phyloP scores from a whole-genome alignment of 106 monocot genomes.

The Dioscorea dumetorum region DNA sequence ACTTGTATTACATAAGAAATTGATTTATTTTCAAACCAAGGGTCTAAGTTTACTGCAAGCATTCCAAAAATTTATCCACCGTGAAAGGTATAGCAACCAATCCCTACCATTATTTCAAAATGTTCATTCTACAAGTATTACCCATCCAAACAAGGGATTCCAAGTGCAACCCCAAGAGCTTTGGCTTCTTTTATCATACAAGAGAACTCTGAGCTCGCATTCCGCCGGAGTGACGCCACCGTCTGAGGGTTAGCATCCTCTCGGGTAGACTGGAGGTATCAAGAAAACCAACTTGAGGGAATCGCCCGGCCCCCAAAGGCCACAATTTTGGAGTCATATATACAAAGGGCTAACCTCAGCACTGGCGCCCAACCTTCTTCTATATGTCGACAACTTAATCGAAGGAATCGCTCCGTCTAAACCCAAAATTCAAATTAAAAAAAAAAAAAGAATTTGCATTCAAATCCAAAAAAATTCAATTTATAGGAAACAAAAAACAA shows the following conservation, averaged over 20 bases:
- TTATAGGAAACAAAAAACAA: neutral
- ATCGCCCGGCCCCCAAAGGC: too few species aligned
- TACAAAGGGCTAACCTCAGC: constrained; percentile 24
- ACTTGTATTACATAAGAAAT: too few species aligned
- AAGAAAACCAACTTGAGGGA: too few species aligned
- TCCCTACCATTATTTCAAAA: too few species aligned
- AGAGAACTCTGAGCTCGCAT: constrained; percentile 78
- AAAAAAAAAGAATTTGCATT: neutral
- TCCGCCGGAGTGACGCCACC: constrained; percentile 57
- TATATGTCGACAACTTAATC: constrained; percentile 72
- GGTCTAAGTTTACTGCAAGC: too few species aligned
- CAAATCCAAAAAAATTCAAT: neutral
- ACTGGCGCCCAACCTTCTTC: constrained; percentile 44
- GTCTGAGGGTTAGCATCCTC: constrained; percentile 33
- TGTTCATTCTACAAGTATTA: constrained; percentile 18
- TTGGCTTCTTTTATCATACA: constrained; percentile 94
- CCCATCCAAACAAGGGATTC: constrained; percentile 91
- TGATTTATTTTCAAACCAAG: too few species aligned
- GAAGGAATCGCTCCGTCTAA: constrained; percentile 92
- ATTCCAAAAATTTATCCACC: too few species aligned
- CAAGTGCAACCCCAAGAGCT: constrained; percentile 71
- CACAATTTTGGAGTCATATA: too few species aligned
- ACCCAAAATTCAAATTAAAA: neutral
- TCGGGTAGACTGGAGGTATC: constrained; percentile 18
- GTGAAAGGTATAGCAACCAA: too few species aligned